These are phyloP conservation scores for Capsella rubella DNA, from an alignment of 441 rosid genomes.

Conservation along the genomic window DNA sequence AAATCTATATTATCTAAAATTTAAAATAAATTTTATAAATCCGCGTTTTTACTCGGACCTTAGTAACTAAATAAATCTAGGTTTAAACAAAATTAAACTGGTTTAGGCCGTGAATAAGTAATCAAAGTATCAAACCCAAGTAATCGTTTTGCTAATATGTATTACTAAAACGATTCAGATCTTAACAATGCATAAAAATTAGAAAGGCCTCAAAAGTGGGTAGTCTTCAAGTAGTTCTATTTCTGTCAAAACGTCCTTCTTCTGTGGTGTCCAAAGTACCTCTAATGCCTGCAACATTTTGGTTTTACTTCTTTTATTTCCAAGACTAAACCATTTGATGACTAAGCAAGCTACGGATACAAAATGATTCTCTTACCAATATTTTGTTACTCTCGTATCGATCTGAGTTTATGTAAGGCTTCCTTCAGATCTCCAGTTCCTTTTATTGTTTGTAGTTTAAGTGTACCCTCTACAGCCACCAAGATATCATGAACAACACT, in stretches of 20 bases:
- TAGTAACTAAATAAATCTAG: too few relatives aligned
- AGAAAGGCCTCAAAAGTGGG: slow-evolving; percentile 68
- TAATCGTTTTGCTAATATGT: too few relatives aligned
- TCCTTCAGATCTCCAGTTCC: slow-evolving; percentile 74
- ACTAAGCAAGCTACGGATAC: neutral
- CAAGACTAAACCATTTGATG: slow-evolving; percentile 6
- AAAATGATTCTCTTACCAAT: slow-evolving; percentile 52
- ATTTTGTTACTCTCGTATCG: slow-evolving; percentile 68
- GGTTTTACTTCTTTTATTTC: neutral
- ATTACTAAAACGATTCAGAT: too few relatives aligned
- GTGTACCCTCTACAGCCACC: slow-evolving; percentile 89
- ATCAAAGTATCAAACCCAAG: too few relatives aligned
- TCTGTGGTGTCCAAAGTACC: slow-evolving; percentile 93
- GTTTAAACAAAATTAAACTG: too few relatives aligned
- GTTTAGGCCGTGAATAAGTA: too few relatives aligned
- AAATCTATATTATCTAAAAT: too few relatives aligned
- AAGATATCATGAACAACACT: slow-evolving; percentile 43
- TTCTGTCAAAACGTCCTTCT: slow-evolving; percentile 71
- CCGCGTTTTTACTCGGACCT: too few relatives aligned
- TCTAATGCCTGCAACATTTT: slow-evolving; percentile 72
- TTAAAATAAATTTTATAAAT: too few relatives aligned
- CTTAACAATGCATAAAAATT: too few relatives aligned
- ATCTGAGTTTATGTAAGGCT: slow-evolving; percentile 80
- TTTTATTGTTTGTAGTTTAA: slow-evolving; percentile 71
- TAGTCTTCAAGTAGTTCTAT: slow-evolving; percentile 83